A percentile compares a stretch with the other conserved stretches of the same genome.
phyloP scores from a whole-genome alignment of 768 basidiomycete genomes.

The Filobasidium floriforme region DNA sequence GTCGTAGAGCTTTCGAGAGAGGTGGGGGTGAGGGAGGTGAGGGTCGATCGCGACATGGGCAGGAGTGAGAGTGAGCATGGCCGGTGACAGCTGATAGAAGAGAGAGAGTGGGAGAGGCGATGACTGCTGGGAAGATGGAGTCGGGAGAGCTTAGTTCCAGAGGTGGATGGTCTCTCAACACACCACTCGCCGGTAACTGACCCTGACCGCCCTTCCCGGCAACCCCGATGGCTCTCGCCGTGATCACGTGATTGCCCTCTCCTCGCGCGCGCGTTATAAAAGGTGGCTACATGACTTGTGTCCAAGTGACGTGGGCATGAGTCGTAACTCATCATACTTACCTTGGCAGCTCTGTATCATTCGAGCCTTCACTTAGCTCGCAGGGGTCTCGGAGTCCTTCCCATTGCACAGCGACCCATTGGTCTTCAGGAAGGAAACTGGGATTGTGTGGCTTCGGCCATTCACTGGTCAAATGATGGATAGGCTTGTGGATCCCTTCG shows the following conservation, averaged over 20 bases:
- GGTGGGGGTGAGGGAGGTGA: not conserved
- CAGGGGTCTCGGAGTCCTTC: conserved; percentile 13
- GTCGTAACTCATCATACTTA: conserved; percentile 1
- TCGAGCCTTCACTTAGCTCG: conserved; percentile 9
- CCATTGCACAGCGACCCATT: conserved; percentile 11
- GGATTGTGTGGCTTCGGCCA: conserved; percentile 13
- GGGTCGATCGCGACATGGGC: not conserved
- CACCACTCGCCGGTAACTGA: too few relatives aligned
- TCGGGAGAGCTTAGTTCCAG: too few relatives aligned
- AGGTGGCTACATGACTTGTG: too few relatives aligned
- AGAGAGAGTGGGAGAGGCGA: too few relatives aligned
- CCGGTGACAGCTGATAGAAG: not conserved
- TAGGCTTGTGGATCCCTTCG: conserved; percentile 12
- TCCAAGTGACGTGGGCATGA: not conserved
- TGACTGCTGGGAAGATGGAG: too few relatives aligned
- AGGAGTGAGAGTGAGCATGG: not conserved
- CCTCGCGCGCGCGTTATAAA: too few relatives aligned
- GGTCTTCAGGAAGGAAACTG: conserved; percentile 11
- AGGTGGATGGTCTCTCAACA: too few relatives aligned
- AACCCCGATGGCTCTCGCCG: too few relatives aligned
- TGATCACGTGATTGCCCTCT: too few relatives aligned
- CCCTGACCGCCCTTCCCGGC: too few relatives aligned
- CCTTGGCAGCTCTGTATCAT: conserved; percentile 12
- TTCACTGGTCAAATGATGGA: conserved; percentile 12
- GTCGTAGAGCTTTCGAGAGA: not conserved